Evolutionary conservation across 257 asterid species (phyloP).

Genomic region (Nicotiana undulata): DNA sequence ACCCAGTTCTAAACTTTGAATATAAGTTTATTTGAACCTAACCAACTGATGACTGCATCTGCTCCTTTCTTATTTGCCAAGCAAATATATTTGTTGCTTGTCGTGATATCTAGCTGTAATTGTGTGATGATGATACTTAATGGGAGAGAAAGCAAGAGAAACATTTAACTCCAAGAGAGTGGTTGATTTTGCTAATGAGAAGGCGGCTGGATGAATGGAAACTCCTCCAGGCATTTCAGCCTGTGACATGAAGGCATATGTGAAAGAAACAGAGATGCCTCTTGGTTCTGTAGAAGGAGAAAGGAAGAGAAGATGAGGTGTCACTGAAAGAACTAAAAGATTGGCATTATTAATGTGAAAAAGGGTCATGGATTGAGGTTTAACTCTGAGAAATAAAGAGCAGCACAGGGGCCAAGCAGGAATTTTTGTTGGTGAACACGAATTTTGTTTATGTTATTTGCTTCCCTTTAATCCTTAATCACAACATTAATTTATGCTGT

Average conservation of each 20-base stretch:
- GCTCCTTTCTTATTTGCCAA: neutral
- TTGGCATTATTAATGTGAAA: neutral
- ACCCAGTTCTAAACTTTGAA: neutral
- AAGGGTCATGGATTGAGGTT: neutral
- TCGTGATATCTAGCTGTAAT: neutral
- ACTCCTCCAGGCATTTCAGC: neutral
- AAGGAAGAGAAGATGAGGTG: neutral
- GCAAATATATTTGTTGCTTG: neutral
- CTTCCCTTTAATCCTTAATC: neutral
- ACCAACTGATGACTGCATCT: neutral
- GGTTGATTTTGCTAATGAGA: neutral
- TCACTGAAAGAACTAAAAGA: neutral
- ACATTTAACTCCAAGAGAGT: neutral
- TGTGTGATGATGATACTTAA: neutral
- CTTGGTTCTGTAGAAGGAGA: neutral
- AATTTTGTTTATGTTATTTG: neutral
- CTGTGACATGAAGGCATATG: constrained; percentile 1
- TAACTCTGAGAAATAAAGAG: neutral
- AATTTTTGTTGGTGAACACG: neutral
- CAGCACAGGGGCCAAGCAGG: neutral
- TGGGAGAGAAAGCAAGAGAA: neutral
- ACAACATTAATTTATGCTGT: neutral
- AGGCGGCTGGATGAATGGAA: neutral
- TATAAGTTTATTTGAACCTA: neutral
- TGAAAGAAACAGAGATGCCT: neutral